Percentiles rank a stretch among this genome's conserved stretches.
These are phyloP conservation scores for Agrostemma githago DNA, from an alignment of 148 eudicot genomes.

Conservation along the genomic window DNA sequence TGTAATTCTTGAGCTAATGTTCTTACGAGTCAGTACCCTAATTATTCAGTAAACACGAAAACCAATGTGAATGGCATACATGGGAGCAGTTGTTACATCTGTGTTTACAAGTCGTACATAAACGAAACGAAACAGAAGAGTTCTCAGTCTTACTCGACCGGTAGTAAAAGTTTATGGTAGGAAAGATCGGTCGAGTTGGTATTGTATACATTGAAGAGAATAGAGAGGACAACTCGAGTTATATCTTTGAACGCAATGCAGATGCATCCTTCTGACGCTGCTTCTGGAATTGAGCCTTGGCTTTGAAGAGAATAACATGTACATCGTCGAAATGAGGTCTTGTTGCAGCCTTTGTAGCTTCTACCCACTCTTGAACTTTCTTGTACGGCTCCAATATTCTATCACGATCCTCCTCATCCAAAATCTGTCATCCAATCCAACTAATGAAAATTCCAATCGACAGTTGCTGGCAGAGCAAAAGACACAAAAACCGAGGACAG, in stretches of 20 bases:
- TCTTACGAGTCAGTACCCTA: too few species aligned
- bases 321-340: constrained; percentile 77
- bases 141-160: too few species aligned
- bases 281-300: constrained; percentile 42
- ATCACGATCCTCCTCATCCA: constrained; percentile 47
- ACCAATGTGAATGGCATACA: too few species aligned
- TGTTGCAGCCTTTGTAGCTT: constrained; percentile 60
- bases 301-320: constrained; percentile 43
- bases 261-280: constrained; percentile 20
- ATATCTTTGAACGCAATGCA: constrained; percentile 33
- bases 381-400: constrained; percentile 65
- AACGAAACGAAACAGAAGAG: constrained; percentile 27
- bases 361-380: constrained; percentile 73
- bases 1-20: too few species aligned
- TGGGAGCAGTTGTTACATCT: too few species aligned
- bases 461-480: neutral
- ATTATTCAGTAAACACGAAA: too few species aligned
- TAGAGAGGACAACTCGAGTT: constrained; percentile 6
- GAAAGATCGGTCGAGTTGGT: too few species aligned
- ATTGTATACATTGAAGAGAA: too few species aligned
- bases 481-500: neutral
- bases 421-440: constrained; percentile 31
- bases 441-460: neutral
- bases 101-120: constrained; percentile 8
- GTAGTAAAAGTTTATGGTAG: too few species aligned